Conservation (phyloP, 108 stramenopile genomes). For the Pseudonitzschia pungens region DNA sequence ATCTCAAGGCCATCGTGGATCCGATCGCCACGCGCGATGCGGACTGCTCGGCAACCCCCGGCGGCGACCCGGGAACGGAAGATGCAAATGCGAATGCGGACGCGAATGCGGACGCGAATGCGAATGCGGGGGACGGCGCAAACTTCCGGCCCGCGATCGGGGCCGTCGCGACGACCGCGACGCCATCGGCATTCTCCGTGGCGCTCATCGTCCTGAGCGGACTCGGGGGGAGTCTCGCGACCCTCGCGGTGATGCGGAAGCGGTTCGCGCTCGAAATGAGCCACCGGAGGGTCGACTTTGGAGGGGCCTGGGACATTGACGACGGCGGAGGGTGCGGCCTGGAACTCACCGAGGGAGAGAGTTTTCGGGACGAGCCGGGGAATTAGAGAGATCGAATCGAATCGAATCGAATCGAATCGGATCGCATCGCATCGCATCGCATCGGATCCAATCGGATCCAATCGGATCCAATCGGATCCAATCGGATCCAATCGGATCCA, state of each 20-base stretch:
- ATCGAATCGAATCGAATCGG: no score
- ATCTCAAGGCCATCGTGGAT: conserved; percentile 40
- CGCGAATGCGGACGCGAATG: no score
- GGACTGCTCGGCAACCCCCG: conserved; percentile 3
- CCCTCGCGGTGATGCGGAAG: neutral
- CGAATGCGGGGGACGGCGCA: no score
- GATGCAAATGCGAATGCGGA: no score
- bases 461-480: no score
- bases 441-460: no score
- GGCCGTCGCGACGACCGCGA: neutral
- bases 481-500: no score
- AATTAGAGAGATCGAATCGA: no score
- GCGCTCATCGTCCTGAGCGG: conserved; percentile 1
- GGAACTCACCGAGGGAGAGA: conserved; percentile 8
- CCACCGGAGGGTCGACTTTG: neutral
- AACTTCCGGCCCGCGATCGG: neutral
- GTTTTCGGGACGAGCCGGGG: neutral
- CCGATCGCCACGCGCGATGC: conserved; percentile 48
- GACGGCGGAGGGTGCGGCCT: neutral
- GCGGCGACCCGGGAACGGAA: neutral
- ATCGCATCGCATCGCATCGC: no score
- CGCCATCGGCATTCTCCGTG: neutral
- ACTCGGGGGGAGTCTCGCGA: neutral
- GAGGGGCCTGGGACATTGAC: conserved; percentile 3
- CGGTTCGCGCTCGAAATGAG: neutral